A percentile compares a stretch with the other conserved stretches of the same genome.
These are phyloP conservation scores for Gracilaria domingensis DNA, from an alignment of 23 red algal genomes.

Conservation along the genomic window DNA sequence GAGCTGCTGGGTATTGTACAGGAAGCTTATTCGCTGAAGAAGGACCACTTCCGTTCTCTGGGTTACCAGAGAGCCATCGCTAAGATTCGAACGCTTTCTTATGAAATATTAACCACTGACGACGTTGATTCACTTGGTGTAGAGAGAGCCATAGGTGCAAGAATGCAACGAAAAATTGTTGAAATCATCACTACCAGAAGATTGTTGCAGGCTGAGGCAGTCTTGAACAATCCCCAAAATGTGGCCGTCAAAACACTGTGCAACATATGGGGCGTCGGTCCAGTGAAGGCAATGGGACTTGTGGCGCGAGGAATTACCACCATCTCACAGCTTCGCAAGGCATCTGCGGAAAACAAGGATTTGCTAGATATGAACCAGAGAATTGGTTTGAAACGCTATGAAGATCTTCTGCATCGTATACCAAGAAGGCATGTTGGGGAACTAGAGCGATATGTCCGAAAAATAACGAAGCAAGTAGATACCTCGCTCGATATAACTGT, in stretches of 20 bases:
- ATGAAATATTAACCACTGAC: slow-evolving; percentile 47
- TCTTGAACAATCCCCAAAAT: slow-evolving; percentile 40
- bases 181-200: slow-evolving; percentile 64
- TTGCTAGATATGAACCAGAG: slow-evolving; percentile 58
- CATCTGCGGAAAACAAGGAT: slow-evolving; percentile 8
- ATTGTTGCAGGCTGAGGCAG: slow-evolving; percentile 47
- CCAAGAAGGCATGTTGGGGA: slow-evolving; percentile 54
- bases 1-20: slow-evolving; percentile 58
- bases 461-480: slow-evolving; percentile 44
- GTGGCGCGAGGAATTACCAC: slow-evolving; percentile 45
- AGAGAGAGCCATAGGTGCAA: slow-evolving; percentile 29
- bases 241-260: slow-evolving; percentile 42
- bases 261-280: slow-evolving; percentile 62
- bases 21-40: slow-evolving; percentile 42
- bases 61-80: slow-evolving; percentile 71
- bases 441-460: slow-evolving; percentile 52
- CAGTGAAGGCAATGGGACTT: slow-evolving; percentile 59
- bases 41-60: slow-evolving; percentile 55
- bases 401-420: slow-evolving; percentile 67
- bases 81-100: slow-evolving; percentile 30
- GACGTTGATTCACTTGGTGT: slow-evolving; percentile 25
- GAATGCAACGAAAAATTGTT: slow-evolving; percentile 49
- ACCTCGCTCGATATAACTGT: slow-evolving; percentile 25
- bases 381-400: slow-evolving; percentile 63
- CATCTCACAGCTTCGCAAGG: slow-evolving; percentile 38